Evolutionary conservation across 2,329 filamentous ascomycete species (phyloP), one percentile per base, ranked within the genome.

Genomic region (Xylaria multiplex): DNA sequence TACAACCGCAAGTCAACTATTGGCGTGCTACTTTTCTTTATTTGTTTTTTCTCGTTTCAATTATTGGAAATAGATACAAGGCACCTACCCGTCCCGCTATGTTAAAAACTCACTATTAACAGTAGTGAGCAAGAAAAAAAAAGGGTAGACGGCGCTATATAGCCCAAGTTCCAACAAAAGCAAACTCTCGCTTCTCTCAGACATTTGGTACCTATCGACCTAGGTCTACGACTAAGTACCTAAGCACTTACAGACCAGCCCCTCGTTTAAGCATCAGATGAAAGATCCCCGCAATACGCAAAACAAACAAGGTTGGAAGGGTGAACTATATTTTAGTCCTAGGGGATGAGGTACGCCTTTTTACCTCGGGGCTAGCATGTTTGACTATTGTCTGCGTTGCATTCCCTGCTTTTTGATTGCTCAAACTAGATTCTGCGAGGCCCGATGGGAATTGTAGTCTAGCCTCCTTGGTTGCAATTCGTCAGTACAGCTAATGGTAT

Each of bases 231-330:
- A 14, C 30, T n/a, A 37, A 8, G 35, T 37, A 37, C 7, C 35
- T 13, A 37, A 2, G 8, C 6, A 6, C 35, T 27, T 27, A 27
- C 27, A 48, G 42, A 57, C 19, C 11, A 5, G 11, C 11, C 9
- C 13, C 37, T 14, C 48, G 24, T 50, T 27, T 50, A 30, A 50
- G 11, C 14, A 50, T 50, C 24, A 5, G 16, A 30, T 32, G 2
- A 14, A 32, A 50, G 0, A 19, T 52, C 56, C 37, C 46, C 32
- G 8, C 14, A 59, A 40, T 19, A n/a, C 45, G 22, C 19, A 40
- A 49, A 27, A 30, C 22, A 53, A 42, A 35, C 24, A 53, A 37
- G 40, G 46, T 60, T 53, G 58, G 45, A 35, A 22, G 40, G 11
- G 9, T 16, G 35, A 60, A 53, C 48, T 45, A n/a, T 52, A 13